These are phyloP conservation scores for Arabis alpina DNA, from an alignment of 345 rosid genomes.

Conservation along the genomic window DNA sequence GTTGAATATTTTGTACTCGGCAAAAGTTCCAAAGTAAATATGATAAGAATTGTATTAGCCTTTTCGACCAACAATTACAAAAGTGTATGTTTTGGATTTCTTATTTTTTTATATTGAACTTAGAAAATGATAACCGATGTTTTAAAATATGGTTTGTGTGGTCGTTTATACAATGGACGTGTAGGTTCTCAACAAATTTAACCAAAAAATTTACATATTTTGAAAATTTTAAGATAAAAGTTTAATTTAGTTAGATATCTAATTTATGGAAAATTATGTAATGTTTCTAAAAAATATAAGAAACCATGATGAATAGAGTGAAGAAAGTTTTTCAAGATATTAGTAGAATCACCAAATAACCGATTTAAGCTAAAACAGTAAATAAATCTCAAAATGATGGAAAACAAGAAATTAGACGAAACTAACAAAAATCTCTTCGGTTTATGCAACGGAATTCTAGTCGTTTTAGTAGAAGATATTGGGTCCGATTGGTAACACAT, in stretches of 20 bases:
- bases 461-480: no score
- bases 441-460: no score
- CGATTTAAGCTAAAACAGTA: background rate
- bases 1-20: background rate
- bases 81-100: no score
- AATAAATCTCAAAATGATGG: background rate
- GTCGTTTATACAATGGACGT: no score
- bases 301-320: background rate
- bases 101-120: background rate
- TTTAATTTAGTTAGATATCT: no score
- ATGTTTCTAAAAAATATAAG: background rate
- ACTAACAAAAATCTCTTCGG: no score
- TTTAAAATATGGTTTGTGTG: no score
- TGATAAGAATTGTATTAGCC: background rate
- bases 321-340: background rate
- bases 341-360: background rate
- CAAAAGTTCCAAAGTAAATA: background rate
- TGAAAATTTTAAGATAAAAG: no score
- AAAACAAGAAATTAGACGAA: background rate
- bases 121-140: background rate
- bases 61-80: constrained; percentile 12
- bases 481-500: no score
- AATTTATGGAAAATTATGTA: background rate
- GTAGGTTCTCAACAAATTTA: no score
- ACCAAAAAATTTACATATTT: no score